These are phyloP conservation scores for Kuraishia ogatae DNA, from an alignment of 805 yeast genomes.

Conservation along the genomic window DNA sequence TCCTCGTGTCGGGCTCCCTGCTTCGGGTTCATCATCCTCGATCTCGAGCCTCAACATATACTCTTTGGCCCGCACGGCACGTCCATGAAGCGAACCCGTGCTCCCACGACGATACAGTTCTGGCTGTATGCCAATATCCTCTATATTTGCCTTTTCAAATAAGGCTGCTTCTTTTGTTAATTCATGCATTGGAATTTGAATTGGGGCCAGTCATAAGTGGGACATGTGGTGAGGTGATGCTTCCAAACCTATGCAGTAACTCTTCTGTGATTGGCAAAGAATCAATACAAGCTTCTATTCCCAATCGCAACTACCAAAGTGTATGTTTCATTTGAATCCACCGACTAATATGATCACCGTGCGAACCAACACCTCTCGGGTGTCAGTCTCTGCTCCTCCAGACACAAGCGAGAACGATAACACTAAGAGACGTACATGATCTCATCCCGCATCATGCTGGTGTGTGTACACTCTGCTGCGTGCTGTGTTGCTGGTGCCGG, in stretches of 20 bases:
- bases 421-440: not conserved
- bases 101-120: constrained; percentile 7
- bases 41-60: not conserved
- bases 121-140: constrained; percentile 21
- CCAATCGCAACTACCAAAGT: no score
- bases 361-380: no score
- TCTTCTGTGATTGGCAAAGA: no score
- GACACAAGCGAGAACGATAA: not conserved
- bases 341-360: no score
- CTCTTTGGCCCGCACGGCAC: not conserved
- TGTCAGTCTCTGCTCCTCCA: no score
- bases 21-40: not conserved
- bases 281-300: no score
- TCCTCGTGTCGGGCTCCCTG: not conserved
- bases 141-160: constrained; percentile 22
- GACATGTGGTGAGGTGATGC: not conserved
- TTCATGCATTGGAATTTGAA: constrained; percentile 3
- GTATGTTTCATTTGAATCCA: no score
- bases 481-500: not conserved
- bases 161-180: constrained; percentile 18
- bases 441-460: not conserved
- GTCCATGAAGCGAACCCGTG: not conserved
- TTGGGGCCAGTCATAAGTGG: not conserved
- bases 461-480: not conserved
- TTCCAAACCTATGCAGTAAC: not conserved